Evolutionary conservation across 768 basidiomycete species (phyloP).

Genomic region (Termitomyces bulborhizus): DNA sequence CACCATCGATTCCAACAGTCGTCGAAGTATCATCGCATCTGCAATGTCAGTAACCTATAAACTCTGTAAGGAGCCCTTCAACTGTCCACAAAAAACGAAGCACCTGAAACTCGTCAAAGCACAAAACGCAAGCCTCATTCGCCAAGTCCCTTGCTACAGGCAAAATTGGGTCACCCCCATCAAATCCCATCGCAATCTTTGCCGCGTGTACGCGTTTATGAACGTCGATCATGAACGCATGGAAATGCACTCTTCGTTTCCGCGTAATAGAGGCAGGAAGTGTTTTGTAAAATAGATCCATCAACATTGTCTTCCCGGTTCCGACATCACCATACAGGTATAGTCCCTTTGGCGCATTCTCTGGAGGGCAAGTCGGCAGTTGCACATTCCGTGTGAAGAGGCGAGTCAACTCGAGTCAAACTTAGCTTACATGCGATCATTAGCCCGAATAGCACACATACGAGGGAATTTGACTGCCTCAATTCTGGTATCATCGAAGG

Average conservation of each 20-base stretch:
- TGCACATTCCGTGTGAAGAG: constrained; percentile 34
- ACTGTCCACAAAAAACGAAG: constrained; percentile 1
- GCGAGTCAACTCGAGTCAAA: constrained; percentile 34
- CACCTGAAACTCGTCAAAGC: constrained; percentile 98
- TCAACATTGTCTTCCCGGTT: constrained; percentile 97
- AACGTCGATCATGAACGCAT: constrained; percentile 99
- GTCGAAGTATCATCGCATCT: constrained; percentile 95
- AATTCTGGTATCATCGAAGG: constrained; percentile 56
- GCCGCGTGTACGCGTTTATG: constrained; percentile 87
- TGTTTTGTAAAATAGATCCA: constrained; percentile 94
- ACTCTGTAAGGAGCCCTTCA: not conserved
- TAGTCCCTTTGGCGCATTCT: constrained; percentile 71
- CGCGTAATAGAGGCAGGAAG: constrained; percentile 59
- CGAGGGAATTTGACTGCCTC: constrained; percentile 31
- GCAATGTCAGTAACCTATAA: constrained; percentile 90
- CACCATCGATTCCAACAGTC: constrained; percentile 81
- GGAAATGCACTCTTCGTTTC: constrained; percentile 93
- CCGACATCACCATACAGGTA: constrained; percentile 97
- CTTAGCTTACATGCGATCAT: constrained; percentile 11
- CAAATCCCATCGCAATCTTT: constrained; percentile 62
- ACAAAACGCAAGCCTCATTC: constrained; percentile 76
- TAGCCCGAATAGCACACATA: constrained; percentile 14
- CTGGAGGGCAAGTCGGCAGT: constrained; percentile 35
- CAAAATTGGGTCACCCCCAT: constrained; percentile 75
- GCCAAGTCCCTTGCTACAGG: constrained; percentile 88